Evolutionary conservation across 225 moss, liverwort and hornwort genomes (phyloP), one percentile per base, ranked within the genome.

Genomic region (Thuidium tamariscinum): DNA sequence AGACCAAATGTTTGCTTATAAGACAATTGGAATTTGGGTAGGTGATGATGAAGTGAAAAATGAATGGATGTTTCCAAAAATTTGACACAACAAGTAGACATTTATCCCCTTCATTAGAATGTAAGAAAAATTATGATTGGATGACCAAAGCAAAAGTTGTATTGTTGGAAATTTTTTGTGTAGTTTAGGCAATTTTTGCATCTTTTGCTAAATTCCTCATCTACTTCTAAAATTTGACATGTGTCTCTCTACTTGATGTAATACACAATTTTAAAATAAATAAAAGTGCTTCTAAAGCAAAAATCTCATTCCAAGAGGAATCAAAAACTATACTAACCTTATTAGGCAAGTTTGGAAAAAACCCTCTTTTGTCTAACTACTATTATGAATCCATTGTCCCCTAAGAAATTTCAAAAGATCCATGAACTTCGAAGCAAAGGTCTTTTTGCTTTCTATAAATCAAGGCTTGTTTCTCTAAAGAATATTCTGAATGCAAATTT

Each of bases 61-160:
- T 42, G 5, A 42, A 42, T 0, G 0, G 0, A 26, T 15, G 15
- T 25, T 69, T 69, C 0, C 0, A 0, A 41, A 69, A 26, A 5
- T 42, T 26, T 41, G 15, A 41, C 0, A 26, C 2, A 42, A 8
- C 2, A 15, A 41, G 5, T 29, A 44, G 10, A 29, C 71, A 46
- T 46, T 46, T 10, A 11, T 46, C 0, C 1, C 17, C 6, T 71
- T 72, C 0, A 0, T 29, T 0, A 3, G 0, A 29, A 2, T 46
- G 2, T 44, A 2, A 68, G 9, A 16, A 41, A 29, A 14, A 16
- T 3, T 10, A 0, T 0, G 0, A 17, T 17, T 0, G 0, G 0
- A 71, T 71, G 10, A 0, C 13, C 1, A 14, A 0, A 29, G 6
- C 3, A 44, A 71, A 16, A 71, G 0, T 9, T 16, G 2, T 9